A percentile compares a stretch with the other conserved stretches of the same genome.
Conservation (phyloP, 305 asterid species). For the Solanum hybrid region DNA sequence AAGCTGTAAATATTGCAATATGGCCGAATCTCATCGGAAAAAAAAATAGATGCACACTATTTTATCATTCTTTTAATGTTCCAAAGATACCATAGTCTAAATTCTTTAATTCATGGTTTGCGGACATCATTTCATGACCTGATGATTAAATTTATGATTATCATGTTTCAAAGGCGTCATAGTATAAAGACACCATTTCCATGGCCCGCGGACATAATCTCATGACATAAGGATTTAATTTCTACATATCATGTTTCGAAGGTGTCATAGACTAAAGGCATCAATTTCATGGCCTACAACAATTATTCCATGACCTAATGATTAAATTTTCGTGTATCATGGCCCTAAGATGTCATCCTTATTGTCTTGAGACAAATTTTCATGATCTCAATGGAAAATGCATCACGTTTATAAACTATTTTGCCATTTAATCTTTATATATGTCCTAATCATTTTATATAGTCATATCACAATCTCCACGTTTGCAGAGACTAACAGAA, state of each 20-base stretch:
- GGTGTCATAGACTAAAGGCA: too few species aligned
- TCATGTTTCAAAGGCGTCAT: neutral
- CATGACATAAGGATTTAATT: neutral
- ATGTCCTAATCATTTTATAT: neutral
- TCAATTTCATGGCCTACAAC: too few species aligned
- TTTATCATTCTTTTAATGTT: neutral
- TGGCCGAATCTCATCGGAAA: neutral
- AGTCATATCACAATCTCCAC: neutral
- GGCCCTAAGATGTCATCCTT: too few species aligned
- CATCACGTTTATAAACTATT: too few species aligned
- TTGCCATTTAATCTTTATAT: too few species aligned
- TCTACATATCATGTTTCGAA: too few species aligned
- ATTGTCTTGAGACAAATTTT: too few species aligned
- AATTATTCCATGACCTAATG: too few species aligned
- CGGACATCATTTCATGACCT: neutral
- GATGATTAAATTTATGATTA: neutral
- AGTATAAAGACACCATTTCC: neutral
- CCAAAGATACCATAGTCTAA: neutral
- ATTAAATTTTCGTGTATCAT: too few species aligned
- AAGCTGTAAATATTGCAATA: neutral
- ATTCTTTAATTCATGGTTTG: neutral
- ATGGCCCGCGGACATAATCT: neutral
- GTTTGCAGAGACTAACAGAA: neutral
- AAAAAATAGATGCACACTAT: neutral
- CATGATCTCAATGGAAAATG: too few species aligned